Conservation (phyloP, 2,329 filamentous ascomycete species). For the Paraphoma sp. region DNA sequence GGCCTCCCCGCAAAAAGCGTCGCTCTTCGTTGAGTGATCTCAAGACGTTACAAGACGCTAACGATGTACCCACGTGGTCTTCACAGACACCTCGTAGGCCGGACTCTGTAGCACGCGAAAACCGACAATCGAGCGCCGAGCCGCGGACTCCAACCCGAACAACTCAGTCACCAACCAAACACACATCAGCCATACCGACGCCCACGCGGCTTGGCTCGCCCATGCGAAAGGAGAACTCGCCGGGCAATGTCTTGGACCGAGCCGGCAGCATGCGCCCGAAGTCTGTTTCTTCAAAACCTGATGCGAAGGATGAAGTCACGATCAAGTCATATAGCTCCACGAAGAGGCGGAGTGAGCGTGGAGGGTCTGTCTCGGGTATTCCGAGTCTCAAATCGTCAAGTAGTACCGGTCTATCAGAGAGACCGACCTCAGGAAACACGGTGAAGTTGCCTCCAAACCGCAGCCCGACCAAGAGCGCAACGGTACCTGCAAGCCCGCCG, state of each 20-base stretch:
- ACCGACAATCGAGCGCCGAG: slow-evolving; percentile 34
- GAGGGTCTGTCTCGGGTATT: slow-evolving; percentile 56
- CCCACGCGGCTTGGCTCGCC: slow-evolving; percentile 53
- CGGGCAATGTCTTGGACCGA: slow-evolving; percentile 36
- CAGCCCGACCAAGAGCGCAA: slow-evolving; percentile 35
- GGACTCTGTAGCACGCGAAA: slow-evolving; percentile 29
- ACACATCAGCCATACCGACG: slow-evolving; percentile 47
- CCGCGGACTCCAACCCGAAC: slow-evolving; percentile 38
- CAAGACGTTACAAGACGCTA: slow-evolving; percentile 68
- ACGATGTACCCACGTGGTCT: slow-evolving; percentile 50
- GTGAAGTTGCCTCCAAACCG: slow-evolving; percentile 63
- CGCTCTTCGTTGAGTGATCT: slow-evolving; percentile 92
- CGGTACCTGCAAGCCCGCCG: slow-evolving; percentile 24
- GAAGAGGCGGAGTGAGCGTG: slow-evolving; percentile 55
- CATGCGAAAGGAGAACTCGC: slow-evolving; percentile 54
- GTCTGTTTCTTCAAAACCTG: slow-evolving; percentile 24
- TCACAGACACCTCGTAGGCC: slow-evolving; percentile 45
- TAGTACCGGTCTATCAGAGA: slow-evolving; percentile 56
- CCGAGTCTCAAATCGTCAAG: slow-evolving; percentile 55
- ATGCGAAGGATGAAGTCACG: slow-evolving; percentile 43
- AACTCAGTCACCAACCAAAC: slow-evolving; percentile 43
- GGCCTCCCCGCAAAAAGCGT: slow-evolving; percentile 70
- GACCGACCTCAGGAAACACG: slow-evolving; percentile 57
- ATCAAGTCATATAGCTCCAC: slow-evolving; percentile 48
- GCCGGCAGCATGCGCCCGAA: slow-evolving; percentile 29